These are phyloP conservation scores for Cyberlindnera petersonii DNA, from an alignment of 805 yeast species.

Conservation along the genomic window DNA sequence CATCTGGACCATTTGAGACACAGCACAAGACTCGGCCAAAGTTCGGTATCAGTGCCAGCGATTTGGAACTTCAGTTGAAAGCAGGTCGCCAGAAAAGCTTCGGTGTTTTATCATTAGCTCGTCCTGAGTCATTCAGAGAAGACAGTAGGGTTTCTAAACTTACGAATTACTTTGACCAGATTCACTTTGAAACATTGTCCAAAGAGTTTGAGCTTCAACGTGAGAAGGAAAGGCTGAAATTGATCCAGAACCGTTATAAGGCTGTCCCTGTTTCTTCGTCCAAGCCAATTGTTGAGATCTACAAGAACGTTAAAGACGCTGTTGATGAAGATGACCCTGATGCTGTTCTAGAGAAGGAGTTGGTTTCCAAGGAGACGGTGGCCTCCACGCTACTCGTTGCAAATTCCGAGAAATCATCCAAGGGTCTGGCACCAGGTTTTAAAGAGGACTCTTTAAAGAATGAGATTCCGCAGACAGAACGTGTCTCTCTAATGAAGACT, in stretches of 20 bases:
- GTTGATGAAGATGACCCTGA: conserved; percentile 53
- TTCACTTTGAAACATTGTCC: conserved; percentile 77
- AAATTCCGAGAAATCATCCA: conserved; percentile 5
- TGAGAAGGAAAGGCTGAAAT: conserved; percentile 66
- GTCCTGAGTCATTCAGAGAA: conserved; percentile 18
- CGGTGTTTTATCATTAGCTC: neutral
- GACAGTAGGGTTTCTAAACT: conserved; percentile 55
- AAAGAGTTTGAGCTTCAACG: conserved; percentile 85
- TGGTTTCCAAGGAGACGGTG: no score
- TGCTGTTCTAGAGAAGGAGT: conserved; percentile 19
- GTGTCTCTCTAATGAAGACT: conserved; percentile 73
- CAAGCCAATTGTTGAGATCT: conserved; percentile 87
- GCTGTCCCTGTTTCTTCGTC: conserved; percentile 71
- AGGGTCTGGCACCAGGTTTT: conserved; percentile 16
- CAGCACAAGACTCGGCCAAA: conserved; percentile 6
- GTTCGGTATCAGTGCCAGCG: conserved; percentile 27
- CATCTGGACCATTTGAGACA: conserved; percentile 1
- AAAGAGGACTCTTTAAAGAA: conserved; percentile 17
- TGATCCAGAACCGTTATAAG: conserved; percentile 55
- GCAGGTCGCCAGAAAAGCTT: conserved; percentile 27
- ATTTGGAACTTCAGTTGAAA: conserved; percentile 25
- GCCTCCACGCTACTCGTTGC: no score
- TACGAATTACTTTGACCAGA: conserved; percentile 64
- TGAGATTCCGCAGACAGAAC: conserved; percentile 50
- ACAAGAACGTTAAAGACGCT: conserved; percentile 83